Evolutionary conservation across 2,329 filamentous ascomycete species (phyloP), one percentile per base, ranked within the genome.

Genomic region (Claviceps digitariae): DNA sequence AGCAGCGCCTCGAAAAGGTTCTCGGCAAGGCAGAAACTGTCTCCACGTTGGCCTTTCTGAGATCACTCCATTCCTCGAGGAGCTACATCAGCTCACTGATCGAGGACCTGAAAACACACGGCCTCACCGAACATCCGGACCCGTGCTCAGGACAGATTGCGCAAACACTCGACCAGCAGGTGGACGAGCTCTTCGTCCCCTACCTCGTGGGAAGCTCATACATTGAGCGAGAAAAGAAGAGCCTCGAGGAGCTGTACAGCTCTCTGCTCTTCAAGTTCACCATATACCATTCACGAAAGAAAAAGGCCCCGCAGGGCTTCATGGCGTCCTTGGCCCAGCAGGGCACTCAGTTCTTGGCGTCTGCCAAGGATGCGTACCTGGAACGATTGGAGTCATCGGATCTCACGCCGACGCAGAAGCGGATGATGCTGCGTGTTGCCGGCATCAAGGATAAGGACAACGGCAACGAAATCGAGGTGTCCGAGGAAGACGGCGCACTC

Each of bases 231-330:
- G 83, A 87, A 63, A 79, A 73, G 63, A 82, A 74, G 66, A 85
- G 78, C 55, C 69, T 93, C 49, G 87, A 90, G 63, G 87, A 91
- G 64, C 71, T 90, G 58, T 90, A 95, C 70, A 91, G 89, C 52
- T 95, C 93, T 0, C 72, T 98, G 52, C 78, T 97, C 4, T 95
- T 98, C 79, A 95, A 94, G 62, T 98, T 93, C 64, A 94, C 89
- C 17, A 86, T 94, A n/a, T 97, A 91, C 64, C 93, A 98, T 67
- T 89, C 86, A 0, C 76, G 84, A 55, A 78, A 89, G 57, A 91
- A 95, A 67, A 96, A 94, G 74, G 83, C 85, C 27, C 86, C 90
- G 1, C 89, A 87, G 0, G 89, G 89, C 0, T 96, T 96, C 67
- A 94, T 97, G 76, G 89, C 87, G 20, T 91, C 90, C 2, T 76